A percentile compares a stretch with the other conserved stretches of the same genome.
These are phyloP conservation scores for Danielia oregonensis DNA, from an alignment of 805 yeast species.

Conservation along the genomic window DNA sequence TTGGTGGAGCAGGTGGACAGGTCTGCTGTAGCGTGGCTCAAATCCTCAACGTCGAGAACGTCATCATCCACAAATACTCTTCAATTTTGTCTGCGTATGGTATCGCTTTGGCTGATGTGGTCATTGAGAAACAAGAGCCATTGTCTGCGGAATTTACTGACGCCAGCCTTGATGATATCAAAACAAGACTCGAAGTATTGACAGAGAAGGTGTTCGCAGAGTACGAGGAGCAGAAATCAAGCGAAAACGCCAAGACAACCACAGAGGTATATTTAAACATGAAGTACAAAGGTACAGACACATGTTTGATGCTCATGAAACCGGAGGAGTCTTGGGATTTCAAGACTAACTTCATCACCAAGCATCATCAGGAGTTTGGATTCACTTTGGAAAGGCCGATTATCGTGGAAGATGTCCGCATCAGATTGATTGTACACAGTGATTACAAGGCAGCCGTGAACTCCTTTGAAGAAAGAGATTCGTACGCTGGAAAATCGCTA, in stretches of 20 bases:
- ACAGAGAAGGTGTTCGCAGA: conserved; percentile 36
- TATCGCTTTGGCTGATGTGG: conserved; percentile 64
- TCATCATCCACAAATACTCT: conserved; percentile 75
- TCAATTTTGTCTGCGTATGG: conserved; percentile 87
- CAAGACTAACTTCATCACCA: conserved; percentile 20
- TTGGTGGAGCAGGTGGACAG: conserved; percentile 96
- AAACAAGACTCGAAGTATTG: conserved; percentile 45
- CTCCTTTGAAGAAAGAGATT: neutral
- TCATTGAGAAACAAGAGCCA: conserved; percentile 37
- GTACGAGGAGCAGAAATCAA: conserved; percentile 48
- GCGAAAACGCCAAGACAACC: conserved; percentile 34
- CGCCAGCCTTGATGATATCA: conserved; percentile 33
- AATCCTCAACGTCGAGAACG: conserved; percentile 61
- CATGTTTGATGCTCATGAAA: conserved; percentile 67
- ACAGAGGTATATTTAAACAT: conserved; percentile 69
- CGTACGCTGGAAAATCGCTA: neutral
- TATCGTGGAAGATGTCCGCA: conserved; percentile 37
- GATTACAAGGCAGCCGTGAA: neutral
- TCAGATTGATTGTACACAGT: conserved; percentile 17
- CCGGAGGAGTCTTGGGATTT: conserved; percentile 37
- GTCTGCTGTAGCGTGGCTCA: conserved; percentile 78
- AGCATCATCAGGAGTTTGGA: conserved; percentile 35
- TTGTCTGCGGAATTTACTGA: conserved; percentile 22
- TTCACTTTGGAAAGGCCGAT: conserved; percentile 32
- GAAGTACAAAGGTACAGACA: conserved; percentile 87